phyloP scores from a whole-genome alignment of 352 stramenopile species.

The Sclerospora graminicola region DNA sequence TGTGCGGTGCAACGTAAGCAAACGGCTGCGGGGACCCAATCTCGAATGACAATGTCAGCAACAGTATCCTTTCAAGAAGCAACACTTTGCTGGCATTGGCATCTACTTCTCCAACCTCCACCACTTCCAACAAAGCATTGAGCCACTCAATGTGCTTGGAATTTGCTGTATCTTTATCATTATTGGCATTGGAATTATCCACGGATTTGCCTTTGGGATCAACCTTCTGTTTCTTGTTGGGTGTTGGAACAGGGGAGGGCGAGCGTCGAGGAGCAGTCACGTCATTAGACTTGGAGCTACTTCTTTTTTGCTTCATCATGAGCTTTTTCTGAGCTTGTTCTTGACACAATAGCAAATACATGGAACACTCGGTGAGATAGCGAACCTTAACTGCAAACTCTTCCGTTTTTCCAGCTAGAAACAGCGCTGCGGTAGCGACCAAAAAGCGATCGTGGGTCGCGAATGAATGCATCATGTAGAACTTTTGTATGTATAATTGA shows the following conservation, averaged over 20 bases:
- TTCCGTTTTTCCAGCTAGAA: conserved; percentile 63
- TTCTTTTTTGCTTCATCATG: conserved; percentile 10
- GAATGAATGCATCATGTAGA: conserved; percentile 77
- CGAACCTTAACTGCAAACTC: conserved; percentile 75
- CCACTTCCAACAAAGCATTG: conserved; percentile 41
- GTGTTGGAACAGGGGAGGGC: conserved; percentile 5
- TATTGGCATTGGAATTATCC: conserved; percentile 34
- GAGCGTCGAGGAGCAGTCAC: conserved; percentile 1
- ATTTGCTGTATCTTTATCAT: conserved; percentile 44
- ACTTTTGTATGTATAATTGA: conserved; percentile 63
- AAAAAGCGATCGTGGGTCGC: conserved; percentile 70
- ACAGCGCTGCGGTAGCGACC: conserved; percentile 62
- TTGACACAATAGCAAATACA: conserved; percentile 48
- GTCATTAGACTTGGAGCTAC: conserved; percentile 14
- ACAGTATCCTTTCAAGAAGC: conserved; percentile 55
- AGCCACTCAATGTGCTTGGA: conserved; percentile 57
- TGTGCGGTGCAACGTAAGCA: conserved; percentile 37
- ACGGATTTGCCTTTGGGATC: conserved; percentile 28
- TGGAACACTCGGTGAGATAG: conserved; percentile 60
- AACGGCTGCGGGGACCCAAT: conserved; percentile 58
- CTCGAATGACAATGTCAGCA: conserved; percentile 71
- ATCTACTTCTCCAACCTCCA: conserved; percentile 63
- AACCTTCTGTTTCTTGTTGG: conserved; percentile 18
- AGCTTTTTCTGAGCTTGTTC: conserved; percentile 28
- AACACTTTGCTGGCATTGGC: conserved; percentile 48